Base-by-base conservation (phyloP, 768 basidiomycete species). In the Phylloporus rhodoxanthus region DNA sequence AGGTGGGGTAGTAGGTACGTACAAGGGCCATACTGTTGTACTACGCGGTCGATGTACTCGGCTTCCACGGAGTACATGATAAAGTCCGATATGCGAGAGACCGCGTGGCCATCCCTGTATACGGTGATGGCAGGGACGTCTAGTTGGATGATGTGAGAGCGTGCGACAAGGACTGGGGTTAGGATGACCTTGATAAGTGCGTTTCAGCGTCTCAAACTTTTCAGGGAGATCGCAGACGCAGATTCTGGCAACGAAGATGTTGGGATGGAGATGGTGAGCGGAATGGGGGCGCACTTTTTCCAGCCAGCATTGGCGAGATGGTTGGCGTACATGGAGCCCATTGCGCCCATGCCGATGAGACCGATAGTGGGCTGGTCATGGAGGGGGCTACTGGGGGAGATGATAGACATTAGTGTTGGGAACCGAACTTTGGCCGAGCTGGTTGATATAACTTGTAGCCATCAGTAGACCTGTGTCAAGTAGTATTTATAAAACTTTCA, bases 31-130 rank as follows among this genome's bases (percentile, higher is more conserved):
- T 83, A 98, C 58, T 89, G 76, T 10, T 75, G 75, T 8, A 97
- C 94, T n/a, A 95, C 91, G 1, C 72, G 66, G 29, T 81, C 80
- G 52, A 97, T 87, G 61, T 77, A 84, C 58, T 91, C 91, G 15
- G 95, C 93, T 63, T 97, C 94, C 41, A 98, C 91, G 15, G 90
- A 87, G 68, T 97, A 98, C 62, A 98, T 77, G 67, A 98, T 88
- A 55, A 92, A 89, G 68, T 98, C 95, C 25, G 91, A 87, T 3
- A 85, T 77, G 9, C 95, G 80, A 2, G 94, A 85, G 13, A 98
- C 93, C 21, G 76, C 76, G 60, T 97, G 91, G 0, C 95, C 95
- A 59, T 94, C 83, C n/a, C 58, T 65, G 45, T 88, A 70, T 5
- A 89, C 83, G 2, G 70, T 74, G 47, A 97, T 73, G 5, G 78